Conservation (phyloP, 345 rosid genomes). For the Eutrema heterophyllum region DNA sequence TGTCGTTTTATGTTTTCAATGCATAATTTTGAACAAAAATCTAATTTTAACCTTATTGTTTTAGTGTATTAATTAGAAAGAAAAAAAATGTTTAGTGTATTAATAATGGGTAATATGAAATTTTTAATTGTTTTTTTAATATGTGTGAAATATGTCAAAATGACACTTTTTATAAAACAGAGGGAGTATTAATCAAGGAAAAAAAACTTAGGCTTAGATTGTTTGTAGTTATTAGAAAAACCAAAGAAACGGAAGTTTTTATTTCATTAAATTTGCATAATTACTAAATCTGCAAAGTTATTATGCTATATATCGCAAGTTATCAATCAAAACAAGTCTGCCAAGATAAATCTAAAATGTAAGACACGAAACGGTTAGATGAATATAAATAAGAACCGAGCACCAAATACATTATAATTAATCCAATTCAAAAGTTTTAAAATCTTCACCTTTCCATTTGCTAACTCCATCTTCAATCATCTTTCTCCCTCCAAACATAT, state of each 20-base stretch:
- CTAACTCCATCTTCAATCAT: background rate
- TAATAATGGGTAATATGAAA: too few relatives aligned
- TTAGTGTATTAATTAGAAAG: too few relatives aligned
- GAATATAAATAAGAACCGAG: conserved; percentile 38
- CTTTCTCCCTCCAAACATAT: background rate
- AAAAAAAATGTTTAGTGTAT: too few relatives aligned
- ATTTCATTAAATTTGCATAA: background rate
- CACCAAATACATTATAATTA: conserved; percentile 27
- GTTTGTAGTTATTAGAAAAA: too few relatives aligned
- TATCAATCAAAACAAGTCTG: background rate
- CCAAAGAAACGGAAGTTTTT: background rate
- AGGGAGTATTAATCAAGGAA: too few relatives aligned
- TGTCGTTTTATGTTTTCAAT: too few relatives aligned
- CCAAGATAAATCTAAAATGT: background rate
- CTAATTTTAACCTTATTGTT: too few relatives aligned
- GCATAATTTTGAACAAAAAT: too few relatives aligned
- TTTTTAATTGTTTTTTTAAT: too few relatives aligned
- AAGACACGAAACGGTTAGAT: background rate
- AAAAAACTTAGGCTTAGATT: background rate
- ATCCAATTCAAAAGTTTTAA: background rate
- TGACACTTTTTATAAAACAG: too few relatives aligned
- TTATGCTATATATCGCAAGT: background rate
- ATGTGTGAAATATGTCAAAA: too few relatives aligned
- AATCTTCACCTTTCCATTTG: background rate
- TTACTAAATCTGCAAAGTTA: background rate